Evolutionary conservation across 257 asterid species (phyloP), one percentile per base, ranked within the genome.

Genomic region (Solanum chilense): DNA sequence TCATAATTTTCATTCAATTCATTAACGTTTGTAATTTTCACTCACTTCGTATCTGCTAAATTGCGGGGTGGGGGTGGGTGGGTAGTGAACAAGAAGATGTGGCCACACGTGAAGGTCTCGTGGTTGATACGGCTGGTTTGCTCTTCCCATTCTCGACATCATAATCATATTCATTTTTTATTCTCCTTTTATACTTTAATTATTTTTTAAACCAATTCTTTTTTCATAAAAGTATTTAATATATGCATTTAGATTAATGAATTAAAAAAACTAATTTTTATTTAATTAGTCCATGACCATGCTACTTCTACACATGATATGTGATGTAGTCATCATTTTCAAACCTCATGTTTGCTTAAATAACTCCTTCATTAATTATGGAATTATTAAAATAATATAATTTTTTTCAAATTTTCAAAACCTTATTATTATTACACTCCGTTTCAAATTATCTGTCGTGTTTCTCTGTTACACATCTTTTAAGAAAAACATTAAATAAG

Each of bases 31-130:
- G 20, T 29, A 7, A 9, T 69, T 69, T 69, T 7, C 12, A 14
- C 41, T 27, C 23, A 29, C 20, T 13, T 68, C 21, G 33, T 5
- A 33, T 33, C 35, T 33, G 35, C 35, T 33, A 33, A 33, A 33
- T 33, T 33, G 5, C 35, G 35, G 35, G 35, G 5, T 33, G 35
- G 35, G 35, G 35, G 3, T 0, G 3, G 3, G 41, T 45, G 86
- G 90, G 91, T 86, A 70, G 49, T 58, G 86, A 89, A 89, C 93
- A 92, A 88, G 88, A 92, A 88, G 89, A 87, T 88, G 85, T 80
- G 90, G 92, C 64, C 92, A 58, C 98, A 95, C 96, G 98, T 94
- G 98, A 94, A 92, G 82, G 69, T 90, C 92, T 87, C 94, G 88
- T 92, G 96, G 85, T 71, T 87, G 70, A 62, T 86, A 86, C 49